phyloP scores from a whole-genome alignment of 1,284 basidiomycete genomes.

The Puccinia triticina region DNA sequence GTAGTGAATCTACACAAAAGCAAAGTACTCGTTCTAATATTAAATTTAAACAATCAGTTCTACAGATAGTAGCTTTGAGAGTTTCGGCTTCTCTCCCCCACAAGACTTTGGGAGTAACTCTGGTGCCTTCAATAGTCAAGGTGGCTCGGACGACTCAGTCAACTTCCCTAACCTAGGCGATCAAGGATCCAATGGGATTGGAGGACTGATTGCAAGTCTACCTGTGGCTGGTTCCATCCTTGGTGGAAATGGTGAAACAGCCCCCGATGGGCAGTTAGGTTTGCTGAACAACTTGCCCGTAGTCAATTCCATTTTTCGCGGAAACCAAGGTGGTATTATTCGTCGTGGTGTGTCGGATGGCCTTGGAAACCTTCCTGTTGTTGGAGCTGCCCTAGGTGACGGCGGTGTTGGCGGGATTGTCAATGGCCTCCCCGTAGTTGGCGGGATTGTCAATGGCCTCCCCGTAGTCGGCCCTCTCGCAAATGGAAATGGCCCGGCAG shows the following conservation, averaged over 20 bases:
- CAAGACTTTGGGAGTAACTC: slow-evolving; percentile 8
- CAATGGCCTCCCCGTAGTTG: too few relatives aligned
- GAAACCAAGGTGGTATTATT: background rate
- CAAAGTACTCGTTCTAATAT: background rate
- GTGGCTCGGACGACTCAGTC: background rate
- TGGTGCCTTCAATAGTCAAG: background rate
- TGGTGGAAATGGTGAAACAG: background rate
- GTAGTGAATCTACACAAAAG: background rate
- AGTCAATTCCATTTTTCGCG: background rate
- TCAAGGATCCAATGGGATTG: background rate
- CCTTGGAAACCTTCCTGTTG: background rate
- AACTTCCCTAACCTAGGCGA: background rate
- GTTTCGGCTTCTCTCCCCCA: background rate
- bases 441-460: too few relatives aligned
- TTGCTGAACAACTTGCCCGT: background rate
- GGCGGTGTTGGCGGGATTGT: too few relatives aligned
- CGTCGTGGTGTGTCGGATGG: background rate
- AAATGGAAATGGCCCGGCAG: background rate
- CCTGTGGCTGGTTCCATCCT: slow-evolving; percentile 15
- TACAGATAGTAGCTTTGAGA: background rate
- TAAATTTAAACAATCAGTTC: background rate
- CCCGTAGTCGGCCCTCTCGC: background rate
- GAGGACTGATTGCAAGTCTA: background rate
- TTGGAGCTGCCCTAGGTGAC: too few relatives aligned
- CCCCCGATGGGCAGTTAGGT: background rate